A percentile compares a stretch with the other conserved stretches of the same genome.
phyloP scores from a whole-genome alignment of 257 asterid species.

The Scutellaria baicalensis region DNA sequence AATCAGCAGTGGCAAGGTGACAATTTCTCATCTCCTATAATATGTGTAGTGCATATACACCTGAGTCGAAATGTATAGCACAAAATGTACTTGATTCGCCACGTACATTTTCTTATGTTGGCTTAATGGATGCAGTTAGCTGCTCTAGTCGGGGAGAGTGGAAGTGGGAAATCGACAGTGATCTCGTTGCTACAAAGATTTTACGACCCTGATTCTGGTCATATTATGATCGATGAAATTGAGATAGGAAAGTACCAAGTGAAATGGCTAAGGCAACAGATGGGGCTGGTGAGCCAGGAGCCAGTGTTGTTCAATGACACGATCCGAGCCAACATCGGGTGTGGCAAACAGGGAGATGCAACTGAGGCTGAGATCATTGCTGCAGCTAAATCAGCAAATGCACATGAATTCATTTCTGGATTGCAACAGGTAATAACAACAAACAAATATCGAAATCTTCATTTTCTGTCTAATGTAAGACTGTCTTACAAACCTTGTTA shows the following conservation, averaged over 20 bases:
- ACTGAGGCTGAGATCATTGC: constrained; percentile 51
- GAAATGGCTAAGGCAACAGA: constrained; percentile 68
- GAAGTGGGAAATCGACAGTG: constrained; percentile 73
- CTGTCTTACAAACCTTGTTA: no score
- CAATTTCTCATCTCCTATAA: neutral
- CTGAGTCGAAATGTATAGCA: no score
- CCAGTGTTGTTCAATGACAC: constrained; percentile 61
- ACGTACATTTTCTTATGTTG: neutral
- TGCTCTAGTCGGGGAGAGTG: constrained; percentile 76
- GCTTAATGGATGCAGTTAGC: constrained; percentile 33
- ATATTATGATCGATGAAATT: constrained; percentile 46
- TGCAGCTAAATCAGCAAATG: constrained; percentile 62
- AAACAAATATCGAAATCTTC: no score
- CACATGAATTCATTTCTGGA: constrained; percentile 61
- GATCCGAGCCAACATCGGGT: constrained; percentile 59
- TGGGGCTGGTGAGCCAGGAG: constrained; percentile 83
- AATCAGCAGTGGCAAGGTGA: constrained; percentile 52
- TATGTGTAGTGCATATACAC: no score
- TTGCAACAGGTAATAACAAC: constrained; percentile 31
- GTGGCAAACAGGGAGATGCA: constrained; percentile 51
- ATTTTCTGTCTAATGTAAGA: no score
- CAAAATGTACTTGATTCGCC: no score
- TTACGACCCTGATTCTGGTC: constrained; percentile 56
- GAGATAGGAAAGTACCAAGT: constrained; percentile 50
- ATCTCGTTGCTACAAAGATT: constrained; percentile 56